Conservation (phyloP, 2,329 filamentous ascomycete genomes). For the Sporothrix humicola region DNA sequence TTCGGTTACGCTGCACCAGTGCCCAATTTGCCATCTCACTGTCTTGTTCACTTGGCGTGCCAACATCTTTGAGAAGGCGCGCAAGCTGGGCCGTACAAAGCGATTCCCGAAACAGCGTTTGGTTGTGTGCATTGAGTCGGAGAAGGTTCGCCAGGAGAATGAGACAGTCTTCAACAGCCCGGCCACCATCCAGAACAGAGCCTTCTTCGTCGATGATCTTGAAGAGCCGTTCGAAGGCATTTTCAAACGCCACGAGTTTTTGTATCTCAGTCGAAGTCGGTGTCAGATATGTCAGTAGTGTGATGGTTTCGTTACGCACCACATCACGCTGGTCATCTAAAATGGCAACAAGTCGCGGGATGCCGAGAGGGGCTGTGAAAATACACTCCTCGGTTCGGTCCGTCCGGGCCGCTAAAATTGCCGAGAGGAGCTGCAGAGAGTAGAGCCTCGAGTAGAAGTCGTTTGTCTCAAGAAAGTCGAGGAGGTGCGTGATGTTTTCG, state of each 20-base stretch:
- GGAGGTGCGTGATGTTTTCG: slow-evolving; percentile 90
- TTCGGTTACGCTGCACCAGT: slow-evolving; percentile 80
- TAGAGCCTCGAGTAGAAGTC: slow-evolving; percentile 94
- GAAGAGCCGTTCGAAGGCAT: slow-evolving; percentile 88
- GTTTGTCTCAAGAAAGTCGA: slow-evolving; percentile 83
- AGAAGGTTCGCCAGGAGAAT: slow-evolving; percentile 89
- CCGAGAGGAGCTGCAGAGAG: slow-evolving; percentile 84
- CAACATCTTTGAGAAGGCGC: slow-evolving; percentile 66
- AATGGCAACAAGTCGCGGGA: slow-evolving; percentile 80
- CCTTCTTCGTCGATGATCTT: slow-evolving; percentile 82
- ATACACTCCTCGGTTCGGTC: slow-evolving; percentile 95
- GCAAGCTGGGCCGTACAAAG: slow-evolving; percentile 77
- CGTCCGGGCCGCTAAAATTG: slow-evolving; percentile 82
- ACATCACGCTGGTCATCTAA: slow-evolving; percentile 87
- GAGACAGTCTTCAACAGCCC: slow-evolving; percentile 89
- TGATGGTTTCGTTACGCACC: slow-evolving; percentile 83
- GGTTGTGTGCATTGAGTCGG: slow-evolving; percentile 85
- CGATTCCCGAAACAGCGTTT: slow-evolving; percentile 90
- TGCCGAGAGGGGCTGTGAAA: slow-evolving; percentile 84
- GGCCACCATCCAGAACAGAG: slow-evolving; percentile 78
- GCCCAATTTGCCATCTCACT: slow-evolving; percentile 74
- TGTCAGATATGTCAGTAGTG: slow-evolving; percentile 87
- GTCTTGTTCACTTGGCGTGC: slow-evolving; percentile 43
- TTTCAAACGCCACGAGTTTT: slow-evolving; percentile 94
- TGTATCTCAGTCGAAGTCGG: slow-evolving; percentile 86